These are phyloP conservation scores for Fusarium dimerum DNA, from an alignment of 2,329 filamentous ascomycete genomes.

Conservation along the genomic window DNA sequence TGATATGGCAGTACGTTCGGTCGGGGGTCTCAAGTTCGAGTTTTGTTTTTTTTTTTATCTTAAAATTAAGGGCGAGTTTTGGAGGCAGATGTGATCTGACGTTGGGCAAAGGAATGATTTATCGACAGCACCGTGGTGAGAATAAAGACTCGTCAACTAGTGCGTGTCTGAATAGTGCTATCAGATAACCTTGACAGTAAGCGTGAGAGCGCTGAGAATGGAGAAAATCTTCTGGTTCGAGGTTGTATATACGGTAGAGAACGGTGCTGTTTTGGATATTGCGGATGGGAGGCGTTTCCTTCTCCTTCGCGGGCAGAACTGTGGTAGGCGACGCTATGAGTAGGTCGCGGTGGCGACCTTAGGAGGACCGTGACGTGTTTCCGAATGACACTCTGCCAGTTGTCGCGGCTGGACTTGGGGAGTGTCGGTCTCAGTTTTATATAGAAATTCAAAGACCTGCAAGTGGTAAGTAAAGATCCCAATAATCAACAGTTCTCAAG, in stretches of 20 bases:
- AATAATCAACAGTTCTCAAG: too few relatives aligned
- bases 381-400: too few relatives aligned
- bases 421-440: too few relatives aligned
- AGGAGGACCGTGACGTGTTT: too few relatives aligned
- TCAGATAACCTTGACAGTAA: constrained; percentile 55
- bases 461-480: too few relatives aligned
- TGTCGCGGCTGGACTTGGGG: too few relatives aligned
- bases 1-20: constrained; percentile 48
- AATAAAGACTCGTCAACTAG: constrained; percentile 53
- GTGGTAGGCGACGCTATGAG: too few relatives aligned
- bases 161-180: constrained; percentile 43
- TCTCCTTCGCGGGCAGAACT: too few relatives aligned
- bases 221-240: not conserved
- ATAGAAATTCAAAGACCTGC: too few relatives aligned
- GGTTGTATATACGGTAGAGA: constrained; percentile 2
- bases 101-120: constrained; percentile 39
- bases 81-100: constrained; percentile 35
- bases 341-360: too few relatives aligned
- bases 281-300: too few relatives aligned
- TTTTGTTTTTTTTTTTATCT: constrained; percentile 47
- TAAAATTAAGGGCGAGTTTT: constrained; percentile 38
- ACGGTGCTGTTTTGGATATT: too few relatives aligned
- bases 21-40: constrained; percentile 50
- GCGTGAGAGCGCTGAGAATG: constrained; percentile 43
- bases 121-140: constrained; percentile 54